These are phyloP conservation scores for Serendipita sp. DNA, from an alignment of 768 basidiomycete species.

Conservation along the genomic window DNA sequence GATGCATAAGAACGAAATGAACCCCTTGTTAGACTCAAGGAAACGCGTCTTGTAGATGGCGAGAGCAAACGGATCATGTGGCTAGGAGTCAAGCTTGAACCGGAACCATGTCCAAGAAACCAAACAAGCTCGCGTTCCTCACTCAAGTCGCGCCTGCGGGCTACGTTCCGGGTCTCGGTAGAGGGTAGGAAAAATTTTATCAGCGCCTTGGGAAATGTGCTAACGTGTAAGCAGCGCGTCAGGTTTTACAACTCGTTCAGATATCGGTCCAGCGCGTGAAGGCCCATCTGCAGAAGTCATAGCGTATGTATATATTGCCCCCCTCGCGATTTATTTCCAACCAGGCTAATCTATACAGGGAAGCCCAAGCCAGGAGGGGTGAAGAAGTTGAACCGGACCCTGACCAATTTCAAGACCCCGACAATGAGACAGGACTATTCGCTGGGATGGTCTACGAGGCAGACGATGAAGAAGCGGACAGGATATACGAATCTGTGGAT, in stretches of 20 bases:
- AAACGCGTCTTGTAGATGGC: background rate
- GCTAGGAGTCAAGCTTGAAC: background rate
- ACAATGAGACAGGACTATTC: conserved; percentile 92
- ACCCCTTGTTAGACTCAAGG: background rate
- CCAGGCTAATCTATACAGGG: conserved; percentile 31
- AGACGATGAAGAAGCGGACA: conserved; percentile 95
- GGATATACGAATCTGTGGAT: conserved; percentile 87
- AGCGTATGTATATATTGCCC: conserved; percentile 38
- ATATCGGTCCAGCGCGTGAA: conserved; percentile 96
- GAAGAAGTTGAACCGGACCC: conserved; percentile 81
- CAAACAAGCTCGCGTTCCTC: conserved; percentile 73
- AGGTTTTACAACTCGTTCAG: conserved; percentile 93
- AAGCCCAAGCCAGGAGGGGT: conserved; percentile 71
- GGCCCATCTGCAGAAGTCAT: conserved; percentile 84
- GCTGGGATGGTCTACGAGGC: conserved; percentile 92
- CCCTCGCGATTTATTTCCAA: background rate
- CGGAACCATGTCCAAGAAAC: conserved; percentile 22
- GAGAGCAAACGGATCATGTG: background rate
- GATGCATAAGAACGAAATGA: background rate
- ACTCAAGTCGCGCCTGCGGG: conserved; percentile 91
- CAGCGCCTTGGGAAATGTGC: background rate
- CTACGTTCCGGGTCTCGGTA: conserved; percentile 95
- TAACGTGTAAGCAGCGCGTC: conserved; percentile 47
- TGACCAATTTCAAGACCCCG: conserved; percentile 90
- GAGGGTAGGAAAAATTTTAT: conserved; percentile 46